Evolutionary conservation across 371 early-diverging fungal genomes (phyloP).

Genomic region (Circinella minor): DNA sequence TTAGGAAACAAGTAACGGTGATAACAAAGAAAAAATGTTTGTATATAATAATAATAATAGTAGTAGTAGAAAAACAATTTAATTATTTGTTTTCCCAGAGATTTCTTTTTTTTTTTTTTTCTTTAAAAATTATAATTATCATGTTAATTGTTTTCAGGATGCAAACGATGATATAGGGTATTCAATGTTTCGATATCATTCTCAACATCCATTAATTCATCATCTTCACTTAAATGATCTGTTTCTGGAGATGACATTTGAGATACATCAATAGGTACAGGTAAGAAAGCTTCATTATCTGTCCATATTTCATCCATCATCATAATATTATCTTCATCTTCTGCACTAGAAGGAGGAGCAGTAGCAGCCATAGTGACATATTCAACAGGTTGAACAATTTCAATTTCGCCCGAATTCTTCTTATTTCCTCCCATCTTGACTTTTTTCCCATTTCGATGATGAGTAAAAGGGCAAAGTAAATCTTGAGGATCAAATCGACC

Average conservation of each 20-base stretch:
- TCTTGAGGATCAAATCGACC: slow-evolving; percentile 38
- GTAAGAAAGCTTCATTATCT: slow-evolving; percentile 11
- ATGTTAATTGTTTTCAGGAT: slow-evolving; percentile 1
- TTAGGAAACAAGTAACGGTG: too few relatives aligned
- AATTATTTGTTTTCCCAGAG: too few relatives aligned
- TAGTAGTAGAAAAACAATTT: too few relatives aligned
- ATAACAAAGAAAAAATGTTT: too few relatives aligned
- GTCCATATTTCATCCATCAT: neutral
- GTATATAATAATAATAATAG: too few relatives aligned
- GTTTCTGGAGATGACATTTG: slow-evolving; percentile 23
- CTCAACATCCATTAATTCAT: slow-evolving; percentile 20
- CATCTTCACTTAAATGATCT: slow-evolving; percentile 18
- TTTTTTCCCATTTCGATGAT: slow-evolving; percentile 12
- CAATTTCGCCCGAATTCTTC: neutral
- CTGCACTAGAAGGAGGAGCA: neutral
- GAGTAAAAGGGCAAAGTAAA: slow-evolving; percentile 33
- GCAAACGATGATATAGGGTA: slow-evolving; percentile 9
- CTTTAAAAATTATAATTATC: neutral
- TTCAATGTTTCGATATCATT: slow-evolving; percentile 22
- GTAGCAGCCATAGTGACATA: neutral
- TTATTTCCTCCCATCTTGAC: slow-evolving; percentile 7
- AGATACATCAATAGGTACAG: slow-evolving; percentile 23
- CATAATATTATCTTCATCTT: neutral
- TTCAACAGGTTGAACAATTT: slow-evolving; percentile 11
- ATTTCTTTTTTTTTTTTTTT: too few relatives aligned